Base-by-base conservation (phyloP, 495 filamentous ascomycete genomes). In the Cercophora scortea region DNA sequence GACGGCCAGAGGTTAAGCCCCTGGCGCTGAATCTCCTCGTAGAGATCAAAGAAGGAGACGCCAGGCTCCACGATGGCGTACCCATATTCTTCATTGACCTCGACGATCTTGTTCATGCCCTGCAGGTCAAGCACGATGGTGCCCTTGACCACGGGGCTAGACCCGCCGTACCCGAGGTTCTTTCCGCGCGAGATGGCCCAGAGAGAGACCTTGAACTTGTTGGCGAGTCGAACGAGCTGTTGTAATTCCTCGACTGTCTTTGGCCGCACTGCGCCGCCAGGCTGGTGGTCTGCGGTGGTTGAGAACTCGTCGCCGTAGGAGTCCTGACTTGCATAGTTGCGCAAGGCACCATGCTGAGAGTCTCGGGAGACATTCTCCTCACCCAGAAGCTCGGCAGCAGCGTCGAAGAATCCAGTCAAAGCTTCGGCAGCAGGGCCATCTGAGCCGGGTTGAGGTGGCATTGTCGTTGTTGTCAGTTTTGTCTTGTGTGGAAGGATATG, bases 21-120 rank as follows among this genome's bases (percentile, higher is more conserved):
- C 5, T 72, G 52, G 32, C 64, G 67, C 33, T 71, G 67, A 45
- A 79, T 72, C 52, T 78, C 71, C 18, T 74, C 65, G 52, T 81
- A 78, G 16, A 82, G 60, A 16, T 75, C 74, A 25, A 70, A 74
- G 46, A 77, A 83, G 0, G 75, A 73, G 6, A 83, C 80, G 7
- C 78, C 79, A 0, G 79, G 79, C 58, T 78, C 68, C n/a, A 85
- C 75, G 0, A 85, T 62, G 4, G 73, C 74, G 47, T 77, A 79
- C 9, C 70, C 69, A 48, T 74, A 71, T 16, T 80, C 72, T 6
- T 72, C 73, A 58, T 79, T 76, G 13, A 85, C 69, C 43, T 82
- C 73, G 5, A 84, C 52, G 33, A 85, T 69, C 44, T 66, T 71
- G 58, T 79, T 72, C 77, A 84, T 81, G 15, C 70, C 67, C 44